Conservation (phyloP, 495 filamentous ascomycete species). For the Aspergillus leporis region DNA sequence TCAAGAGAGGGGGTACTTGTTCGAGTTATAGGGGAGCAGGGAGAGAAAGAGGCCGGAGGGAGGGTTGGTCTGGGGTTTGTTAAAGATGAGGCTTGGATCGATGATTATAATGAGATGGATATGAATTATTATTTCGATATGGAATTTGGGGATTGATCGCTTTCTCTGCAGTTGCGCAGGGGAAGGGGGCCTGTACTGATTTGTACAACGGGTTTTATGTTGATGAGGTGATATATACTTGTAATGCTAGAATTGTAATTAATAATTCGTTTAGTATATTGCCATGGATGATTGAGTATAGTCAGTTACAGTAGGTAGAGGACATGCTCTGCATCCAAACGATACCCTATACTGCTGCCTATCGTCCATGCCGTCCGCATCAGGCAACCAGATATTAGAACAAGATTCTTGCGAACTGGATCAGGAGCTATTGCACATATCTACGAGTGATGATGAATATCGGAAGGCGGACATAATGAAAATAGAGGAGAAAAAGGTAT, state of each 20-base stretch:
- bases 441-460: slow-evolving; percentile 22
- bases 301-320: neutral
- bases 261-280: neutral
- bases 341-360: neutral
- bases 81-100: neutral
- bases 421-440: slow-evolving; percentile 21
- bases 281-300: no score
- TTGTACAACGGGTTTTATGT: neutral
- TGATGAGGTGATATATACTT: neutral
- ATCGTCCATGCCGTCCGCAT: neutral
- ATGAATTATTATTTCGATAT: slow-evolving; percentile 3
- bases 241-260: slow-evolving; percentile 7
- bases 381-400: neutral
- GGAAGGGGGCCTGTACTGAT: neutral
- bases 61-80: no score
- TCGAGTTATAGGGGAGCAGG: no score
- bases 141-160: neutral
- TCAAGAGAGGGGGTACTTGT: neutral
- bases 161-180: neutral
- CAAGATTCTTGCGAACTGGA: slow-evolving; percentile 1
- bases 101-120: slow-evolving; percentile 5
- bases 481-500: slow-evolving; percentile 7
- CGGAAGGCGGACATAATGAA: slow-evolving; percentile 8
- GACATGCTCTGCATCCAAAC: neutral
- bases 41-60: no score